Evolutionary conservation across 352 stramenopile genomes (phyloP), one percentile per base, ranked within the genome.

Genomic region (Aphanomyces cochlioides): DNA sequence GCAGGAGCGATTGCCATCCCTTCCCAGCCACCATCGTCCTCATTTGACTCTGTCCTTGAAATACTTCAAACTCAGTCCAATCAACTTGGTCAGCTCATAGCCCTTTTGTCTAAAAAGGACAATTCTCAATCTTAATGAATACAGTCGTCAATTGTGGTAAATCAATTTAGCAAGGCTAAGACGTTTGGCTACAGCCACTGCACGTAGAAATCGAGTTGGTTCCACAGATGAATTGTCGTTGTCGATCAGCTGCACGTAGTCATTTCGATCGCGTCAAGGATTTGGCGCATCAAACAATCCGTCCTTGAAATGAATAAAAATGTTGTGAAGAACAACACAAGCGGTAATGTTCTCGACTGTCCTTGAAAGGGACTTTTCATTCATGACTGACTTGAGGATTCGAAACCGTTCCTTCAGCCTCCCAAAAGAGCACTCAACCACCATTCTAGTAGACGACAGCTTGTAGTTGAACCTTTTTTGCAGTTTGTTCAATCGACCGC

Each of bases 361-460:
- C 17, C 38, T 28, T 7, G 39, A 17, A 1, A 64, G n/a, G 10
- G 57, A 47, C 34, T 48, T 37, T 21, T 66, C 57, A 8, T 48
- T 66, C 57, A 66, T 66, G 57, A 48, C 36, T 6, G 57, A 53
- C 38, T 66, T 66, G 17, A 66, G 17, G 50, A 66, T 66, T 10
- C 57, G 57, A 41, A 64, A 64, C n/a, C 56, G 17, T 19, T 64
- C 56, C 36, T 64, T 64, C 7, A 64, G 28, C 8, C 56, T 8
- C 6, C 56, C 56, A 64, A 64, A 64, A 1, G 56, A 28, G 36
- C 57, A 66, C 45, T 53, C 45, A 53, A 53, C 45, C 13, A 19
- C 45, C 45, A 53, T 53, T n/a, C 45, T 15, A 19, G 45, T 53
- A 2, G 13, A n/a, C n/a, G 45, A 53, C 45, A 53, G n/a, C 13